Percentiles rank a stretch among this genome's conserved stretches.
Conservation (phyloP, 2,329 filamentous ascomycete species). For the Penicillium sp. region DNA sequence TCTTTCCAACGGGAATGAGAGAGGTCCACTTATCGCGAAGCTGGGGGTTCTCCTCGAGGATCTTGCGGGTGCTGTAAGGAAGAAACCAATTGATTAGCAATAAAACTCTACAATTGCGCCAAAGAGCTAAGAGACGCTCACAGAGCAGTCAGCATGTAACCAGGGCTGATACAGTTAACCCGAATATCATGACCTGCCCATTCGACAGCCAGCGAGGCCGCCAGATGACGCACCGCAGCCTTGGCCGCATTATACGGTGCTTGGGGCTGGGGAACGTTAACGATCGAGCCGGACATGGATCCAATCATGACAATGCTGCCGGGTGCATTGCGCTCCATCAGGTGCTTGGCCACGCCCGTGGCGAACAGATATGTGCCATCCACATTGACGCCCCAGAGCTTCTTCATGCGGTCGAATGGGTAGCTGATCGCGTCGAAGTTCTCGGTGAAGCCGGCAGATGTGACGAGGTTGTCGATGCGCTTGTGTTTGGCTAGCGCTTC, state of each 20-base stretch:
- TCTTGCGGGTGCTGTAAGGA: constrained; percentile 77
- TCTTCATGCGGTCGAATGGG: constrained; percentile 86
- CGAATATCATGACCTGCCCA: constrained; percentile 88
- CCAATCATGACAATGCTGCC: constrained; percentile 95
- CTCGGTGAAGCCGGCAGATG: constrained; percentile 95
- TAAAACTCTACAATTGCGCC: neutral
- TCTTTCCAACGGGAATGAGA: constrained; percentile 89
- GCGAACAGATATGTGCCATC: constrained; percentile 92
- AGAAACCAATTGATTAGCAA: neutral
- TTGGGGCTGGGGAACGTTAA: constrained; percentile 95
- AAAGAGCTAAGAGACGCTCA: constrained; percentile 56
- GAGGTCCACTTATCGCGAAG: constrained; percentile 90
- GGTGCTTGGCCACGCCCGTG: constrained; percentile 80
- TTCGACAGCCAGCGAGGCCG: constrained; percentile 86
- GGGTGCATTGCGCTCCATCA: constrained; percentile 78
- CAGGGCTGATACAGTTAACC: constrained; percentile 93
- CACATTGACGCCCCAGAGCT: constrained; percentile 94
- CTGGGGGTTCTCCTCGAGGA: constrained; percentile 89
- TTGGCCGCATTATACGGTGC: constrained; percentile 93
- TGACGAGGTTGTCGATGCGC: constrained; percentile 89
- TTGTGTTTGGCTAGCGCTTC: constrained; percentile 74
- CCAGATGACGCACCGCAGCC: constrained; percentile 87
- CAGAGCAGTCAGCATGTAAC: constrained; percentile 95
- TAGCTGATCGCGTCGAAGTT: constrained; percentile 93
- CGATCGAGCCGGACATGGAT: constrained; percentile 91